Evolutionary conservation across 176 grass and related monocot genomes (phyloP).

Genomic region (Juncus effusus): DNA sequence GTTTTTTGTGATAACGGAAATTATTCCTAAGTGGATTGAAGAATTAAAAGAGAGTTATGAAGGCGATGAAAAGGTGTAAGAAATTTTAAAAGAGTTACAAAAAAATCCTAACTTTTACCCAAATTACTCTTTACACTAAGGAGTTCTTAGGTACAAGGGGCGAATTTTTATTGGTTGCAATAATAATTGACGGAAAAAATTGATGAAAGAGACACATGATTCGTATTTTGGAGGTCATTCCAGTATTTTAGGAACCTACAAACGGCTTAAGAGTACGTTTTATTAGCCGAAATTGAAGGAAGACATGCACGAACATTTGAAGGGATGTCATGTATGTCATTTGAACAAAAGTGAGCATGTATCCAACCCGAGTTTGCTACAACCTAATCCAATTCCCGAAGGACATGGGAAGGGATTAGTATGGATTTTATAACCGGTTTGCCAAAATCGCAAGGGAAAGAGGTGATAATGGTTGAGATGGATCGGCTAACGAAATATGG

Average conservation of each 20-base stretch:
- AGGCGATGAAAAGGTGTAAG: background rate
- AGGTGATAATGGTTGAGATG: background rate
- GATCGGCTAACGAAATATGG: background rate
- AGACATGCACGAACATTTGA: background rate
- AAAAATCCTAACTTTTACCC: background rate
- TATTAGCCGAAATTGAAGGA: slow-evolving; percentile 1
- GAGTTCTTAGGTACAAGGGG: background rate
- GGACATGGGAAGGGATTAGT: background rate
- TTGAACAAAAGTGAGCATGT: background rate
- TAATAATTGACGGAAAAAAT: background rate
- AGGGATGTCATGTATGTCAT: background rate
- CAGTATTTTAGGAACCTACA: background rate
- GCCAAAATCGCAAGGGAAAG: background rate
- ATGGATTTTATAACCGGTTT: slow-evolving; percentile 5
- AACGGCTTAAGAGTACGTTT: background rate
- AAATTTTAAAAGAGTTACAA: background rate
- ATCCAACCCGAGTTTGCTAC: background rate
- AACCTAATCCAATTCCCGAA: background rate
- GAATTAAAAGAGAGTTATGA: background rate
- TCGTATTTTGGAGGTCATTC: background rate
- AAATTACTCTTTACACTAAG: background rate
- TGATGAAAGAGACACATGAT: background rate
- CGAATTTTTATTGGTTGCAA: background rate
- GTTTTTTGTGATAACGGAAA: background rate
- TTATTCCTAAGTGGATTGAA: background rate